Evolutionary conservation across 441 rosid species (phyloP).

Genomic region (Macaranga tanarius): DNA sequence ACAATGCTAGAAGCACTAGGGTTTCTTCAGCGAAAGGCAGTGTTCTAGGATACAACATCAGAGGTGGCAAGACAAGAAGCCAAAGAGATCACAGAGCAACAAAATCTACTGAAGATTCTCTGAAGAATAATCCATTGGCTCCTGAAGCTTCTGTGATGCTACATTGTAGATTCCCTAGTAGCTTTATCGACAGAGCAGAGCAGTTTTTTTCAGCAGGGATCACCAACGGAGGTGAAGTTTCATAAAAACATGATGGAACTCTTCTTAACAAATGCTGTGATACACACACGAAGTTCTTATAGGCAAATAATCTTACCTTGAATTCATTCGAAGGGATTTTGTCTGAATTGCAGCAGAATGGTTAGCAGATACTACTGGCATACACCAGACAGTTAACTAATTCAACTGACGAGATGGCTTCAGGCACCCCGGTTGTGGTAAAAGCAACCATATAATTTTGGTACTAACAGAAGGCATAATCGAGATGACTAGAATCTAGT

Average conservation of each 20-base stretch:
- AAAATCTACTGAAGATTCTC: conserved; percentile 47
- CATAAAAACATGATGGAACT: conserved; percentile 6
- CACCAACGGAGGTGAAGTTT: conserved; percentile 15
- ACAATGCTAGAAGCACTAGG: conserved; percentile 35
- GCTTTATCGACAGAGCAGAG: conserved; percentile 64
- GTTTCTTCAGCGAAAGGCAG: conserved; percentile 37
- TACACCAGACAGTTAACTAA: not conserved
- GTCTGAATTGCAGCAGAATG: not conserved
- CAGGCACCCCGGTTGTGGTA: not conserved
- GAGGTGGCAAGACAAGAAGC: conserved; percentile 50
- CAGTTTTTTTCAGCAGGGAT: conserved; percentile 53
- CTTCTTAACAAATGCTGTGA: not conserved
- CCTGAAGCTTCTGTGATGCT: conserved; percentile 44
- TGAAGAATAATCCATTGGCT: conserved; percentile 34
- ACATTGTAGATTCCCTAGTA: conserved; percentile 57
- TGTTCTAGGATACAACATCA: conserved; percentile 38
- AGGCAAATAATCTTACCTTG: not conserved
- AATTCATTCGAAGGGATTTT: not conserved
- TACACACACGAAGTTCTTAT: not conserved
- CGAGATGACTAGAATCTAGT: conserved; percentile 2
- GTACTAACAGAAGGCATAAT: not conserved
- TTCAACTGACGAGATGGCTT: not conserved
- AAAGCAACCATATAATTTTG: conserved; percentile 4
- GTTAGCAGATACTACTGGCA: not conserved
- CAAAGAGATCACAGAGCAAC: conserved; percentile 47